Percentiles rank a stretch among this genome's conserved stretches.
Evolutionary conservation across 2,329 filamentous ascomycete genomes (phyloP).

Genomic region (Shiraia bambusicola): DNA sequence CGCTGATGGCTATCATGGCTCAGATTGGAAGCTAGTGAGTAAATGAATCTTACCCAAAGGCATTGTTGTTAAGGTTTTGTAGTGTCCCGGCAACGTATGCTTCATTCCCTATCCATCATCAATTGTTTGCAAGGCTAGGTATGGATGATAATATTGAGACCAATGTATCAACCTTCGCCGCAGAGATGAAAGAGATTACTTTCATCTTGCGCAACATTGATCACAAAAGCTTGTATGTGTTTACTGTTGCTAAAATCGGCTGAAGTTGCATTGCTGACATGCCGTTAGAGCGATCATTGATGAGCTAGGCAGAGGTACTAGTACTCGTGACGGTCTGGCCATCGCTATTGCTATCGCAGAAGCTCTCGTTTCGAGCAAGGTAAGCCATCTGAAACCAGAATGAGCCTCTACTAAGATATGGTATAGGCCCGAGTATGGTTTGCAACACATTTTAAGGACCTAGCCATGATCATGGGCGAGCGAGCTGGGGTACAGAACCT

Average conservation of each 20-base stretch:
- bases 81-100: conserved; percentile 80
- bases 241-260: too few species aligned
- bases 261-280: background rate
- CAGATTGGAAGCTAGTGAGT: conserved; percentile 77
- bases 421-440: conserved; percentile 77
- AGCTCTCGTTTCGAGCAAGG: conserved; percentile 71
- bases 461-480: conserved; percentile 73
- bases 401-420: conserved; percentile 1
- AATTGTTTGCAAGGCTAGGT: conserved; percentile 84
- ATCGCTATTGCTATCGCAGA: conserved; percentile 91
- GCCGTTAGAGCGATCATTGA: conserved; percentile 69
- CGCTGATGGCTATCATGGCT: conserved; percentile 86
- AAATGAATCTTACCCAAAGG: too few species aligned
- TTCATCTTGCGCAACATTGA: conserved; percentile 88
- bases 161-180: conserved; percentile 89
- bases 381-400: conserved; percentile 4
- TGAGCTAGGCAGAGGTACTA: conserved; percentile 88
- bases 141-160: conserved; percentile 85
- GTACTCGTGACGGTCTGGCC: conserved; percentile 80
- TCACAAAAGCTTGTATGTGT: conserved; percentile 61
- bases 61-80: conserved; percentile 12
- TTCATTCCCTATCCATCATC: conserved; percentile 74
- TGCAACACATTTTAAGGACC: conserved; percentile 85
- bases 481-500: conserved; percentile 78
- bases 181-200: conserved; percentile 94